Conservation (phyloP, 2,329 filamentous ascomycete genomes). For the Aspergillus sp. region DNA sequence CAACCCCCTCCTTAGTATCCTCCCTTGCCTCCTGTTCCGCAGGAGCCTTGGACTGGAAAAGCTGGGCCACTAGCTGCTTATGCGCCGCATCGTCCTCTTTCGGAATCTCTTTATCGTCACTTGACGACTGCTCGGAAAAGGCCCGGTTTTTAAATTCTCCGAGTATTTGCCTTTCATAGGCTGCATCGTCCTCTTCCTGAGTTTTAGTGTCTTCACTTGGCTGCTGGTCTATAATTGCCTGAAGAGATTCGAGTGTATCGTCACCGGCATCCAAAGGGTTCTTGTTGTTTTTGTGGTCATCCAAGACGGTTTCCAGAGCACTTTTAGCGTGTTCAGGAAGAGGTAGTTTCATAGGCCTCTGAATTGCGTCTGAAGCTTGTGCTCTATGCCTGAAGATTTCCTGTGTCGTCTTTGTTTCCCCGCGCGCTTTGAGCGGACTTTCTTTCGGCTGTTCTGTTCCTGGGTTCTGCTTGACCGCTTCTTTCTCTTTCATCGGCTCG, state of each 20-base stretch:
- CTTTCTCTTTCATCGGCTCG: slow-evolving; percentile 10
- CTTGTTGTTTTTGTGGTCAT: slow-evolving; percentile 40
- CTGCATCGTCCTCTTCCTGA: slow-evolving; percentile 32
- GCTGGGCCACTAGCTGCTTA: too few relatives aligned
- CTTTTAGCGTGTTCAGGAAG: slow-evolving; percentile 44
- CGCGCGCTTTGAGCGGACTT: not conserved
- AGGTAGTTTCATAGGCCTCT: slow-evolving; percentile 24
- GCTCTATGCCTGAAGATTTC: not conserved
- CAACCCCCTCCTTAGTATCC: too few relatives aligned
- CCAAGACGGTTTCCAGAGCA: slow-evolving; percentile 42
- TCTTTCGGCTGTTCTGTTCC: slow-evolving; percentile 4
- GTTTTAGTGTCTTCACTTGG: slow-evolving; percentile 24
- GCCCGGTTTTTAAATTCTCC: slow-evolving; percentile 15
- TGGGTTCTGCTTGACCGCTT: slow-evolving; percentile 1
- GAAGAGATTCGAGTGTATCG: slow-evolving; percentile 47
- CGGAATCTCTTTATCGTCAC: too few relatives aligned
- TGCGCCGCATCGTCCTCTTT: too few relatives aligned
- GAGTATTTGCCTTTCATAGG: slow-evolving; percentile 32
- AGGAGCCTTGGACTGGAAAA: too few relatives aligned
- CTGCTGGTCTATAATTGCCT: slow-evolving; percentile 39
- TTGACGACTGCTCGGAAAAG: too few relatives aligned
- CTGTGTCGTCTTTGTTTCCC: not conserved
- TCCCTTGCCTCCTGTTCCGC: too few relatives aligned
- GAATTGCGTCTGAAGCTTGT: slow-evolving; percentile 13
- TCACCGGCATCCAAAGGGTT: slow-evolving; percentile 42